Evolutionary conservation across 108 stramenopile genomes (phyloP), one percentile per base, ranked within the genome.

Genomic region (Cyclotella distinguenda): DNA sequence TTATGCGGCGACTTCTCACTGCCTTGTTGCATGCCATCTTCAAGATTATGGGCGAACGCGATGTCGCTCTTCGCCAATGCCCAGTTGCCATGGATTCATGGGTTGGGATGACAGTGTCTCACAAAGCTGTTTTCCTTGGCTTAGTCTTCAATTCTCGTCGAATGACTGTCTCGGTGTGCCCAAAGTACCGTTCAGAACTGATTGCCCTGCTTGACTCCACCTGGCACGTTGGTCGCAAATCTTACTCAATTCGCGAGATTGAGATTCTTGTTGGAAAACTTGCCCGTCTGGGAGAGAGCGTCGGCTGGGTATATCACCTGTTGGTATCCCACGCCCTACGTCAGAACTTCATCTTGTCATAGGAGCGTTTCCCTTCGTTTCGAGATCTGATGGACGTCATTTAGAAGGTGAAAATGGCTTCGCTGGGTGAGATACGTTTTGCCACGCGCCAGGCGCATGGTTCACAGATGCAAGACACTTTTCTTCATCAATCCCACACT

Each of bases 21-120:
- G 65, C 53, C 10, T 31, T 30, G 12, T 56, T 66, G 16, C 43
- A 66, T 22, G 65, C 65, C 0, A 66, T 66, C 8, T 66, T 55
- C 25, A 16, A 34, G 2, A 31, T 66, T 4, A 21, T 18, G n/a
- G 65, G 65, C 9, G 4, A 8, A 31, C 43, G 54, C 6, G 4
- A 66, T 13, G 32, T 15, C 23, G 2, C 6, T 2, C 6, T 45
- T 10, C 25, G 53, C 4, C 65, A 66, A 32, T 54, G 43, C n/a
- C 28, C 65, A 8, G 27, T 66, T 11, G 34, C 65, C 1, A 26
- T 54, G 38, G 54, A 66, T 23, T 56, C 55, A 40, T 45, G 40
- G 52, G 32, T 22, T 3, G 54, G 30, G 1, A 16, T 55, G 21
- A n/a, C 21, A 13, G 31, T 66, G 13, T 18, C 16, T 13, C 25